These are phyloP conservation scores for Allantophomopsis cytisporea DNA, from an alignment of 2,329 filamentous ascomycete genomes.

Conservation along the genomic window DNA sequence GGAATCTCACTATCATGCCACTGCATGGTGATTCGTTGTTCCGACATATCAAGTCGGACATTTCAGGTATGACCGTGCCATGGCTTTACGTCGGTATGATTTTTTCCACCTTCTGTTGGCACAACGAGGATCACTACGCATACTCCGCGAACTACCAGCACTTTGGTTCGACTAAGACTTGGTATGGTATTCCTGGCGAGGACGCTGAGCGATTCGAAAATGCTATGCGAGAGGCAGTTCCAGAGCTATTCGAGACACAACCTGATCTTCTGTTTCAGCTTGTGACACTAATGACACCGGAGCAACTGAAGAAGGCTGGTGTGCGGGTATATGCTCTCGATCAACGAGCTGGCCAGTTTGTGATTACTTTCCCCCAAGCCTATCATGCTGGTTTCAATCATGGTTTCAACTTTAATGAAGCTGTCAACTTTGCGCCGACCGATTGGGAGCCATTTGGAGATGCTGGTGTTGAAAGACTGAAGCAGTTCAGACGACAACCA, in stretches of 20 bases:
- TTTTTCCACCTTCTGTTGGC: conserved; percentile 99
- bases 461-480: conserved; percentile 71
- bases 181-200: conserved; percentile 93
- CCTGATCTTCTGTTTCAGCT: conserved; percentile 93
- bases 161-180: conserved; percentile 95
- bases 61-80: conserved; percentile 97
- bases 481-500: conserved; percentile 78
- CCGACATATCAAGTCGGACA: conserved; percentile 93
- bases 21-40: conserved; percentile 87
- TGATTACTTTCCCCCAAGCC: conserved; percentile 91
- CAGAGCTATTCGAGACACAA: conserved; percentile 92
- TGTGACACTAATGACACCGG: conserved; percentile 88
- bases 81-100: conserved; percentile 99
- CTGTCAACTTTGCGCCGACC: conserved; percentile 88
- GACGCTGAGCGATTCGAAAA: conserved; percentile 91
- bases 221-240: conserved; percentile 89
- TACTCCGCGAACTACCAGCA: conserved; percentile 99
- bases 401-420: conserved; percentile 97
- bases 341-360: conserved; percentile 88
- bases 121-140: conserved; percentile 95
- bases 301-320: conserved; percentile 83
- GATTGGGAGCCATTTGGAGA: conserved; percentile 95
- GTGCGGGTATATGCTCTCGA: conserved; percentile 92
- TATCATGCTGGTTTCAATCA: conserved; percentile 99
- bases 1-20: conserved; percentile 91